Percentiles rank a stretch among this genome's conserved stretches.
Evolutionary conservation across 768 basidiomycete genomes (phyloP).

Genomic region (Tephrocybe sp.): DNA sequence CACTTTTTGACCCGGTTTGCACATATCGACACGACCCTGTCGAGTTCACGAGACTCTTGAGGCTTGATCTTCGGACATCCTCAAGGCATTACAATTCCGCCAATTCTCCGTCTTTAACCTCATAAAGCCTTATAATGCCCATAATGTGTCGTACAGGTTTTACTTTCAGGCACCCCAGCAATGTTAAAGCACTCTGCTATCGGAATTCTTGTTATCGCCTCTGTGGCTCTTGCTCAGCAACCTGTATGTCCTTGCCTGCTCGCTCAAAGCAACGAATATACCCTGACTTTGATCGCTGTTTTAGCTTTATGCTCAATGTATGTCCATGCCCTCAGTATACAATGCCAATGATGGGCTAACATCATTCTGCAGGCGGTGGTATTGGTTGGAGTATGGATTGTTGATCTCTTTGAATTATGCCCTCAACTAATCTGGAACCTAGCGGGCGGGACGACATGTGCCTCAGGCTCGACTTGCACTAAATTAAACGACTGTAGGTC

Average conservation of each 20-base stretch:
- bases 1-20: background rate
- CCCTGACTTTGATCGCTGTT: too few relatives aligned
- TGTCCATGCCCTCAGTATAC: background rate
- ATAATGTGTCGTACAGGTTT: too few relatives aligned
- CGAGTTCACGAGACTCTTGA: too few relatives aligned
- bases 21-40: too few relatives aligned
- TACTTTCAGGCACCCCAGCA: background rate
- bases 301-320: conserved; percentile 21
- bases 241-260: conserved; percentile 14
- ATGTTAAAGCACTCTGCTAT: conserved; percentile 18
- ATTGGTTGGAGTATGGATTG: conserved; percentile 23
- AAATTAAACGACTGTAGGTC: conserved; percentile 31
- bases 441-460: conserved; percentile 37
- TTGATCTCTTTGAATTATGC: background rate
- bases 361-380: conserved; percentile 20
- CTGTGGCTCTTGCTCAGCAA: conserved; percentile 21
- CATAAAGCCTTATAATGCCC: background rate
- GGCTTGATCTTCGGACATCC: conserved; percentile 6
- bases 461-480: conserved; percentile 32
- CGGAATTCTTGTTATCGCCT: conserved; percentile 8
- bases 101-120: conserved; percentile 1
- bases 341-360: too few relatives aligned
- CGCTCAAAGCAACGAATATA: too few relatives aligned
- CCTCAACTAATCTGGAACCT: background rate
- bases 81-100: background rate